Conservation (phyloP, 768 basidiomycete species). For the Suillus sp. region DNA sequence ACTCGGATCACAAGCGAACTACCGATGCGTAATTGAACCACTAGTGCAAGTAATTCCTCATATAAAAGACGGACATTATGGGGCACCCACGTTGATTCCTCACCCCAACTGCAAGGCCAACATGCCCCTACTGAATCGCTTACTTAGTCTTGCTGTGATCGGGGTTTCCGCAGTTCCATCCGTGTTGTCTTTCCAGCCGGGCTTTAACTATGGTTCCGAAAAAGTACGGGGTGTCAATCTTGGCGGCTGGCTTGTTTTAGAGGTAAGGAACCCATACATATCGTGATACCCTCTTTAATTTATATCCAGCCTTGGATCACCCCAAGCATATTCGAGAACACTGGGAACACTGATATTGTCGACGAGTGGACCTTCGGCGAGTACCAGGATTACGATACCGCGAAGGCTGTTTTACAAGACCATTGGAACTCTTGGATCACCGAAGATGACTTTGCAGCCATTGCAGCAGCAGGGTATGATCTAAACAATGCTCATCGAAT, state of each 20-base stretch:
- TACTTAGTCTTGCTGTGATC: neutral
- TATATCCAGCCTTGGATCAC: constrained; percentile 68
- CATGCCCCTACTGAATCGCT: constrained; percentile 8
- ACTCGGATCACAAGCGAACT: constrained; percentile 4
- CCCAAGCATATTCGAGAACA: constrained; percentile 72
- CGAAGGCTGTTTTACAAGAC: constrained; percentile 57
- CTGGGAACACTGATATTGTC: constrained; percentile 42
- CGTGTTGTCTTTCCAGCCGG: constrained; percentile 18
- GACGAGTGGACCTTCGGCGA: constrained; percentile 57
- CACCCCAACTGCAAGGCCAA: neutral
- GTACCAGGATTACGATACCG: constrained; percentile 43
- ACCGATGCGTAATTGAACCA: neutral
- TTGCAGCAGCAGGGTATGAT: constrained; percentile 34
- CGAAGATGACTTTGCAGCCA: constrained; percentile 65
- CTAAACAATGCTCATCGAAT: constrained; percentile 3
- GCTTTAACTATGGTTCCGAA: constrained; percentile 31
- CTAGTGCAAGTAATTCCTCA: neutral
- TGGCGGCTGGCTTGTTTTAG: constrained; percentile 38
- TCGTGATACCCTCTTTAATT: constrained; percentile 31
- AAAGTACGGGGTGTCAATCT: constrained; percentile 37
- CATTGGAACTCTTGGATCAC: constrained; percentile 80
- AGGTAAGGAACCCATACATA: constrained; percentile 12
- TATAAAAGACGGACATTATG: neutral
- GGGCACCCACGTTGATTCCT: neutral
- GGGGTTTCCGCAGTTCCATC: constrained; percentile 9